These are phyloP conservation scores for Penicillium canescens DNA, from an alignment of 495 filamentous ascomycete genomes.

Conservation along the genomic window DNA sequence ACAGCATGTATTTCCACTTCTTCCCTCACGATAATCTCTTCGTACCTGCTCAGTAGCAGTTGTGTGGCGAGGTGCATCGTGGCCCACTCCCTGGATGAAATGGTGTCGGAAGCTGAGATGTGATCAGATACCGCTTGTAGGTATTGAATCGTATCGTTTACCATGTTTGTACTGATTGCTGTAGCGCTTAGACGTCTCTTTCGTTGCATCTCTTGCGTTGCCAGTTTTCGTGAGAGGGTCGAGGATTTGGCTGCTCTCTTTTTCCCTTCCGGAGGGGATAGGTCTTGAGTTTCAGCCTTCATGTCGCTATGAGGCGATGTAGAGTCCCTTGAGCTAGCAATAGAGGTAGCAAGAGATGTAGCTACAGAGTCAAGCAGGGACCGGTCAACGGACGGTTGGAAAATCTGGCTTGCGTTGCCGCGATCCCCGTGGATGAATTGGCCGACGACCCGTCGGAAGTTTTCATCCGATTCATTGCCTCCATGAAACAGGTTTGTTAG, in stretches of 20 bases:
- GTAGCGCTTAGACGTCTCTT: neutral
- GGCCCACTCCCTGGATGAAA: neutral
- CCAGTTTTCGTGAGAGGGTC: neutral
- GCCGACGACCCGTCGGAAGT: neutral
- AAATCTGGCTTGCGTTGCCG: neutral
- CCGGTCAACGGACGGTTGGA: neutral
- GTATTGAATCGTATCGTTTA: constrained; percentile 2
- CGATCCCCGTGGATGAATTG: neutral
- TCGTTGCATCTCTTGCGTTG: neutral
- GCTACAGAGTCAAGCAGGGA: neutral
- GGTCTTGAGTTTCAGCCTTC: neutral
- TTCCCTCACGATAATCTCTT: neutral
- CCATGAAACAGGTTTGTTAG: neutral
- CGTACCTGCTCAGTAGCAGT: constrained; percentile 1
- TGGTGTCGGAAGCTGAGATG: neutral
- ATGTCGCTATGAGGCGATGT: neutral
- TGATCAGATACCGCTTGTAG: neutral
- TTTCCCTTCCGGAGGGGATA: neutral
- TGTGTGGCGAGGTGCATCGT: neutral
- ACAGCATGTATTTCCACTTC: neutral
- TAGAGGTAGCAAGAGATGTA: neutral
- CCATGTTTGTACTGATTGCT: neutral
- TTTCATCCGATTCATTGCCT: neutral
- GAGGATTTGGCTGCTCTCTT: neutral
- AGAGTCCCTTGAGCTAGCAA: neutral